Evolutionary conservation across 441 rosid species (phyloP).

Genomic region (Mallotus repandus): DNA sequence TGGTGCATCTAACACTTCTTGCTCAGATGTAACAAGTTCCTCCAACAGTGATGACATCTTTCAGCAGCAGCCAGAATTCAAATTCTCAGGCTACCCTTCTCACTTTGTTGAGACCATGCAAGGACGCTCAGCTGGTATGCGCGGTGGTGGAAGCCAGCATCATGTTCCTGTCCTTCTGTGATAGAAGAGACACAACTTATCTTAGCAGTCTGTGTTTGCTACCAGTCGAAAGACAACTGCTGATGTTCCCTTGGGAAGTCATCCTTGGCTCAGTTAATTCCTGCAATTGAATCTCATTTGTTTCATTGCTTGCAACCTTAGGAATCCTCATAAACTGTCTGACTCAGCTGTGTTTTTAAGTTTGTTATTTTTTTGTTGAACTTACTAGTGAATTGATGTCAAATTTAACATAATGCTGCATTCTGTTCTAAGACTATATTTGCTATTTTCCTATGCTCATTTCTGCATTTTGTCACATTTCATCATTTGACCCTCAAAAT

Average conservation of each 20-base stretch:
- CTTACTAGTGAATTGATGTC: neutral
- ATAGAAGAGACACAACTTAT: slow-evolving; percentile 19
- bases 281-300: neutral
- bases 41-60: slow-evolving; percentile 42
- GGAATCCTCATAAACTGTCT: neutral
- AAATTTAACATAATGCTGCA: neutral
- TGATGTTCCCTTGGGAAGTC: slow-evolving; percentile 61
- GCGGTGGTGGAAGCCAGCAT: slow-evolving; percentile 39
- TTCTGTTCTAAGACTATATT: neutral
- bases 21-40: slow-evolving; percentile 53
- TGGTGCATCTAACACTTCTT: slow-evolving; percentile 43
- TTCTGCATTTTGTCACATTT: neutral
- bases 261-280: slow-evolving; percentile 51
- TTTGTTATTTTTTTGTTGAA: neutral
- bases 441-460: neutral
- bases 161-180: slow-evolving; percentile 43
- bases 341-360: neutral
- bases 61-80: slow-evolving; percentile 45
- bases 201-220: slow-evolving; percentile 23
- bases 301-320: slow-evolving; percentile 1
- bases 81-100: slow-evolving; percentile 52
- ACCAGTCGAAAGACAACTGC: slow-evolving; percentile 29
- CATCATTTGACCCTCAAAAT: neutral
- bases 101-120: slow-evolving; percentile 36
- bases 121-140: slow-evolving; percentile 40